phyloP scores from a whole-genome alignment of 78 protist genomes.

The Dictyostelium capitatum region DNA sequence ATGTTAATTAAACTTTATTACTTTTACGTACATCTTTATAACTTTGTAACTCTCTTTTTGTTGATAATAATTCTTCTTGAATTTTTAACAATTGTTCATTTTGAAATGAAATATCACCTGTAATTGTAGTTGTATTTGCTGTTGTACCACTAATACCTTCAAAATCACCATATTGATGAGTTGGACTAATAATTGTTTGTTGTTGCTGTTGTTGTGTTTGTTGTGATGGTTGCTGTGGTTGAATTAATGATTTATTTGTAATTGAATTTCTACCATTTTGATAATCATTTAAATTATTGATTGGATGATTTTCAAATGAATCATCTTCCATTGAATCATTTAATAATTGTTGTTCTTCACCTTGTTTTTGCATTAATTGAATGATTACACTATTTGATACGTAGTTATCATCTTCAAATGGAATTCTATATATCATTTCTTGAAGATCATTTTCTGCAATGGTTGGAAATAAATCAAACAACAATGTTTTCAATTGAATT shows the following conservation, averaged over 20 bases:
- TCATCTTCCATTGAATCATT: background rate
- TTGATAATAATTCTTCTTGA: background rate
- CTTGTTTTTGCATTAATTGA: background rate
- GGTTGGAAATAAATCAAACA: background rate
- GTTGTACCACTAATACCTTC: background rate
- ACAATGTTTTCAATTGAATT: background rate
- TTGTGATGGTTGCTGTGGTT: background rate
- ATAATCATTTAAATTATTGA: constrained; percentile 5
- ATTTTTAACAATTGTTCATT: background rate
- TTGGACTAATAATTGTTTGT: background rate
- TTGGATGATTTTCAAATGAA: constrained; percentile 7
- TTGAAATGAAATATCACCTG: background rate
- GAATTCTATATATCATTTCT: background rate
- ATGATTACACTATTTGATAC: constrained; percentile 14
- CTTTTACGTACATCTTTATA: constrained; percentile 3
- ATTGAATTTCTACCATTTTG: constrained; percentile 12
- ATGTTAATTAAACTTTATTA: background rate
- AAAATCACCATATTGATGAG: background rate
- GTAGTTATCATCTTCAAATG: background rate
- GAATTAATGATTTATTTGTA: background rate
- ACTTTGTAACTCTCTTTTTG: background rate
- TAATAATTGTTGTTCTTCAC: background rate
- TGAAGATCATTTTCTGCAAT: background rate
- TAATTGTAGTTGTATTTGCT: no score
- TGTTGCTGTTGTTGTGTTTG: background rate